Evolutionary conservation across 2,329 filamentous ascomycete species (phyloP), one percentile per base, ranked within the genome.

Genomic region (Aspergillus ustus): DNA sequence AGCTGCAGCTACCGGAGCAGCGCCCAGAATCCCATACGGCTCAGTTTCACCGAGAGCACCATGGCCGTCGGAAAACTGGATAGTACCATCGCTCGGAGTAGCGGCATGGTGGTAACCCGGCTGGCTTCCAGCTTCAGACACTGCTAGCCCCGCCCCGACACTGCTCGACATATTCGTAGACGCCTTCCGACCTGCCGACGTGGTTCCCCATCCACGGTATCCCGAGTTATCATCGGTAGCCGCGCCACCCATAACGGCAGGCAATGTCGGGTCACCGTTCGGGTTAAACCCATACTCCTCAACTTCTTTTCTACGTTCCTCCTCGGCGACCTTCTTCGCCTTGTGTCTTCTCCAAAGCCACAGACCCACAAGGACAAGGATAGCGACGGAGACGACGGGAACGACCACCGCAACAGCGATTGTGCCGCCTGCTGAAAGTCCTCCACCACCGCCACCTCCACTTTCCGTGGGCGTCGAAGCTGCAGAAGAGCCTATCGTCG

Each of bases 211-310:
- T 67, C 95, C 95, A 68, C 95, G 89, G 80, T 99, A 99, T 52
- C 94, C 94, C 2, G 73, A 70, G n/a, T 87, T 85, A 61, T 85
- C 85, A 65, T 92, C 91, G 72, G 97, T 91, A 88, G 80, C 80
- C 45, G 75, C 77, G 34, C 73, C 76, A 8, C 71, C 82, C 56
- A 83, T 78, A 28, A 86, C 81, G 9, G 83, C 82, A 7, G 87
- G 87, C 13, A 97, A 83, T 0, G 91, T 92, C 0, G 93, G 92
- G 73, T 97, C 93, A 63, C 93, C 89, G 78, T 98, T 98, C n/a
- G 95, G 95, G 76, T 98, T 98, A 82, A 93, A 98, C 34, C 91
- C 90, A 75, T 98, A 98, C 74, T 98, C 95, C 76, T 98, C 94
- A 11, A 97, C 93, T 78, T 99, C 95, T 80, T 97, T 97, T 66